phyloP scores from a whole-genome alignment of 805 yeast species.

The Groenewaldozyma salmanticensis region DNA sequence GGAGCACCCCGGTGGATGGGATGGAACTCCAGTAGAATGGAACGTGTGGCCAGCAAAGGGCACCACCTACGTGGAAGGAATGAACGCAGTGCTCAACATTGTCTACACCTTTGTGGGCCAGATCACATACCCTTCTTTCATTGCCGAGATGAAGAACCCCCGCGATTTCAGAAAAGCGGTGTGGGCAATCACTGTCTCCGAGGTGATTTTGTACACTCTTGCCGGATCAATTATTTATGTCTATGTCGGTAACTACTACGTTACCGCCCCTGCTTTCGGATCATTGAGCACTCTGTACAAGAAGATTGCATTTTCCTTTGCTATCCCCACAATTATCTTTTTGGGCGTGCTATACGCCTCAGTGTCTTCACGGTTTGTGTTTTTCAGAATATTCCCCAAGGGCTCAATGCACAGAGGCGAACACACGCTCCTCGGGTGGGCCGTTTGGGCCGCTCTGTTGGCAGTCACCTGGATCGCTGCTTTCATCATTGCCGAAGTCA shows the following conservation, averaged over 20 bases:
- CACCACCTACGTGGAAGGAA: conserved; percentile 43
- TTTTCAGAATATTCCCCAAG: conserved; percentile 36
- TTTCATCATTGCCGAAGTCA: conserved; percentile 51
- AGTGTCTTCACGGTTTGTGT: conserved; percentile 44
- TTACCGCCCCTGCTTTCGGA: conserved; percentile 54
- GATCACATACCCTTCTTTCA: conserved; percentile 53
- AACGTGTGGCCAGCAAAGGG: conserved; percentile 42
- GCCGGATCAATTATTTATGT: conserved; percentile 53
- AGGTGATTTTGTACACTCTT: conserved; percentile 39
- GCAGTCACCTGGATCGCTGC: conserved; percentile 41
- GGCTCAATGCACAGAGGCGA: conserved; percentile 34
- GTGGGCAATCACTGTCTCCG: conserved; percentile 40
- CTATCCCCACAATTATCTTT: conserved; percentile 48
- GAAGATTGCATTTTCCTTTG: conserved; percentile 50
- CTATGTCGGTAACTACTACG: conserved; percentile 43
- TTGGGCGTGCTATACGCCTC: conserved; percentile 47
- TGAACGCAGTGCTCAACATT: conserved; percentile 50
- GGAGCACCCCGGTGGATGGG: conserved; percentile 37
- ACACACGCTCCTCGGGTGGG: conserved; percentile 46
- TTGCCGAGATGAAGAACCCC: conserved; percentile 49
- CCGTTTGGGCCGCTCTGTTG: conserved; percentile 39
- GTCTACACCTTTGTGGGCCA: conserved; percentile 58
- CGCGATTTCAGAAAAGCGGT: conserved; percentile 49
- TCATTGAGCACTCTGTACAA: conserved; percentile 38
- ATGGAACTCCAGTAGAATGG: conserved; percentile 34